Evolutionary conservation across 805 yeast genomes (phyloP).

Genomic region (Wickerhamiella azyma): DNA sequence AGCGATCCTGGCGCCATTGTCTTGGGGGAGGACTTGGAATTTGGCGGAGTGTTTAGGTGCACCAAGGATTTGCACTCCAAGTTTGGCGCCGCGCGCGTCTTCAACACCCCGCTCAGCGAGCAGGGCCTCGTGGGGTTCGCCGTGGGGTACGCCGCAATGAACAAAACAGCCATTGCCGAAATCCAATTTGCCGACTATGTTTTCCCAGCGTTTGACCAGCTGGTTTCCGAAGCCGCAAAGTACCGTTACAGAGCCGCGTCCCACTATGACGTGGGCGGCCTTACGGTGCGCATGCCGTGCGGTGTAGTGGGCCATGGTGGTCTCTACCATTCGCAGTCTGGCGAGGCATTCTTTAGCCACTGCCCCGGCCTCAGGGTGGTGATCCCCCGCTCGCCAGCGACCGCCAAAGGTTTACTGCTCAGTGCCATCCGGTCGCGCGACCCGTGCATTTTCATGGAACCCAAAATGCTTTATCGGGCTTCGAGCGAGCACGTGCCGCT

Average conservation of each 20-base stretch:
- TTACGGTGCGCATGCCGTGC: conserved; percentile 91
- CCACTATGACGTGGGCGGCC: conserved; percentile 71
- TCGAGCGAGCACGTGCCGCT: conserved; percentile 71
- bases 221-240: conserved; percentile 90
- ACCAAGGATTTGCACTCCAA: conserved; percentile 81
- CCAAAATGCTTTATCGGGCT: conserved; percentile 79
- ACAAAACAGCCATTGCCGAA: conserved; percentile 83
- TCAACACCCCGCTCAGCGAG: conserved; percentile 88
- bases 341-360: conserved; percentile 86
- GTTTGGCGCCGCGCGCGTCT: conserved; percentile 74
- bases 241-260: conserved; percentile 92
- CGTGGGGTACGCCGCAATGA: conserved; percentile 78
- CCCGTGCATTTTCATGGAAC: conserved; percentile 88
- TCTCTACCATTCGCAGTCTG: conserved; percentile 91
- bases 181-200: conserved; percentile 95
- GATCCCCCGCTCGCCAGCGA: conserved; percentile 82
- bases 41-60: conserved; percentile 90
- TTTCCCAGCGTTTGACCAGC: conserved; percentile 93
- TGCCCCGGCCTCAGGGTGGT: conserved; percentile 88
- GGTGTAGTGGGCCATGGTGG: conserved; percentile 98
- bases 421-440: conserved; percentile 89
- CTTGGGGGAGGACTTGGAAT: conserved; percentile 93
- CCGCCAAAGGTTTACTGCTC: conserved; percentile 77
- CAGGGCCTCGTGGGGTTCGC: conserved; percentile 87
- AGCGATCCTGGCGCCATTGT: conserved; percentile 79